A percentile compares a stretch with the other conserved stretches of the same genome.
Conservation (phyloP, 257 asterid genomes). For the Solanum neorickii region DNA sequence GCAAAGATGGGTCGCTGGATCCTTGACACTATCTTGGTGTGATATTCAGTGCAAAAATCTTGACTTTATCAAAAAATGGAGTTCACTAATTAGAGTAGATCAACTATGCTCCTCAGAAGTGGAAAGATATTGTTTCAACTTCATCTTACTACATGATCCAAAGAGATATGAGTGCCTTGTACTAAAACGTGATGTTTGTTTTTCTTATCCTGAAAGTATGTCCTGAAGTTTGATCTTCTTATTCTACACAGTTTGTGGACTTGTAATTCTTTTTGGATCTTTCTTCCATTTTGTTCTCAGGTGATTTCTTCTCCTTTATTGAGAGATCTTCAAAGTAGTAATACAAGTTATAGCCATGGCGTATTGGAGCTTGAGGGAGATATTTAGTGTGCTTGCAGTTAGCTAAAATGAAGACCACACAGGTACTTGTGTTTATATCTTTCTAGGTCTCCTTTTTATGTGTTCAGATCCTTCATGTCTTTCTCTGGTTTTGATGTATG, state of each 20-base stretch:
- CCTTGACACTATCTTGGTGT: not conserved
- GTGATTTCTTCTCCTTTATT: not conserved
- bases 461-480: not conserved
- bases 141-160: not conserved
- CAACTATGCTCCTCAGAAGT: not conserved
- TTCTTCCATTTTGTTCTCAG: not conserved
- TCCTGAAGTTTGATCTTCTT: not conserved
- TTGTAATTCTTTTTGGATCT: not conserved
- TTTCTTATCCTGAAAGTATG: not conserved
- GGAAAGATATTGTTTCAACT: not conserved
- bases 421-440: not conserved
- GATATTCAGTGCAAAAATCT: not conserved
- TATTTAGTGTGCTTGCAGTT: slow-evolving; percentile 1
- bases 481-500: not conserved
- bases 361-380: not conserved
- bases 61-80: not conserved
- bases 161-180: not conserved
- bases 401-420: slow-evolving; percentile 4
- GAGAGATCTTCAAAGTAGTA: not conserved
- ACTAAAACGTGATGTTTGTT: not conserved
- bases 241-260: not conserved
- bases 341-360: not conserved
- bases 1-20: not conserved
- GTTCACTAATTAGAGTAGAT: not conserved
- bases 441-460: not conserved